These are phyloP conservation scores for Chlamydomonas sphaeroides DNA, from an alignment of 139 green algal genomes.

Conservation along the genomic window DNA sequence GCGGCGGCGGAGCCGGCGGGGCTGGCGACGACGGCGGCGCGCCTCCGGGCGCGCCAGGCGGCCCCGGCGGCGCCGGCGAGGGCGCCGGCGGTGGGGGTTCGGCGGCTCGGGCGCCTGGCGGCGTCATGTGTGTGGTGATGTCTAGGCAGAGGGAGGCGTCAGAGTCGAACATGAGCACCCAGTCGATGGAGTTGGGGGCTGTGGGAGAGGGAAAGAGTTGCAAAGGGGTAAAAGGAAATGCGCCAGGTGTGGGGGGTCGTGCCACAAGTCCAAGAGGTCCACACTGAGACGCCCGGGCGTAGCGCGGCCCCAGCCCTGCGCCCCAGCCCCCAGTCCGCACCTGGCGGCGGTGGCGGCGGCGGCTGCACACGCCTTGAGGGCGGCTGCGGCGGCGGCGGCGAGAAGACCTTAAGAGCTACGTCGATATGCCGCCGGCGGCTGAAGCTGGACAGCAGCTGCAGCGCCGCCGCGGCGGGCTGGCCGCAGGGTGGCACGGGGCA, in stretches of 20 bases:
- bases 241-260: no score
- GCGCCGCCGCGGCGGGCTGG: conserved; percentile 2
- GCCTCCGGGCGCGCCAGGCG: no score
- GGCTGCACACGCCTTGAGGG: conserved; percentile 1
- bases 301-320: no score
- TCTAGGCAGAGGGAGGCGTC: neutral
- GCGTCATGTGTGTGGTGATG: neutral
- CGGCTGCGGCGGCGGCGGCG: conserved; percentile 13
- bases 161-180: conserved; percentile 2
- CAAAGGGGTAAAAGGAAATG: no score
- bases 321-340: no score
- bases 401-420: conserved; percentile 9
- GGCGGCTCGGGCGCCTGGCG: neutral
- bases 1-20: neutral
- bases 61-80: no score
- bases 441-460: conserved; percentile 10
- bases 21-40: neutral
- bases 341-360: conserved; percentile 20
- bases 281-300: no score
- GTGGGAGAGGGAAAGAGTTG: no score
- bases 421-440: conserved; percentile 13
- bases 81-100: neutral
- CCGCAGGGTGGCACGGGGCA: conserved; percentile 1
- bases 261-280: no score
- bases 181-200: conserved; percentile 24